A percentile compares a stretch with the other conserved stretches of the same genome.
Conservation (phyloP, 768 basidiomycete species). For the Amanita rimosa region DNA sequence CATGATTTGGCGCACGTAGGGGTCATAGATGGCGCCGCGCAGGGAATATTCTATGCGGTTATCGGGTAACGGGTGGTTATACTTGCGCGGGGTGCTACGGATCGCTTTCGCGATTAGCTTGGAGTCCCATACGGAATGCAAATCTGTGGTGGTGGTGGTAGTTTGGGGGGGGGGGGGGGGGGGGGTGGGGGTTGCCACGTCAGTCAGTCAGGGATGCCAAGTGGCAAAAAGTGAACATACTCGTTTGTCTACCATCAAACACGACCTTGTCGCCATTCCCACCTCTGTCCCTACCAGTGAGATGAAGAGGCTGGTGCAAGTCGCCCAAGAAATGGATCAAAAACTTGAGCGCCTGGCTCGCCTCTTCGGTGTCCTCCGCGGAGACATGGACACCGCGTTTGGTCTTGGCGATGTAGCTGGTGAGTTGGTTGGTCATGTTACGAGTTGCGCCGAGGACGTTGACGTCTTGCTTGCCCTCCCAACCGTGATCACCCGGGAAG, state of each 20-base stretch:
- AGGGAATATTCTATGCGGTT: constrained; percentile 55
- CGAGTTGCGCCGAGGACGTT: constrained; percentile 75
- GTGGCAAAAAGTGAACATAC: constrained; percentile 27
- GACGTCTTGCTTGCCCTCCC: constrained; percentile 38
- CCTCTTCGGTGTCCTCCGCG: constrained; percentile 19
- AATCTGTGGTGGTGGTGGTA: too few relatives aligned
- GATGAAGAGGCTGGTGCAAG: constrained; percentile 88
- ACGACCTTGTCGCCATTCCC: constrained; percentile 72
- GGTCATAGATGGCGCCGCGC: constrained; percentile 75
- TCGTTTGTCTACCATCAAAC: constrained; percentile 63
- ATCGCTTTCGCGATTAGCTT: constrained; percentile 76
- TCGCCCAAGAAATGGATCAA: constrained; percentile 91
- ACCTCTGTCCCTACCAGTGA: constrained; percentile 79
- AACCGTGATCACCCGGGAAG: constrained; percentile 70
- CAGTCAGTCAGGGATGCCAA: neutral
- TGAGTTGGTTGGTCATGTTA: constrained; percentile 59
- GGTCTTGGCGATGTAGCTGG: constrained; percentile 21
- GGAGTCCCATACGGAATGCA: constrained; percentile 85
- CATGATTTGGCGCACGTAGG: constrained; percentile 78
- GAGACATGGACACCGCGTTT: constrained; percentile 17
- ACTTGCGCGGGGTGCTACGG: constrained; percentile 63
- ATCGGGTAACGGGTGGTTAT: constrained; percentile 62
- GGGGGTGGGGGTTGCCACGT: too few relatives aligned
- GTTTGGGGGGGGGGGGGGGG: too few relatives aligned
- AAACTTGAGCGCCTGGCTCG: constrained; percentile 83